phyloP scores from a whole-genome alignment of 768 basidiomycete species.

The Austroboletus eburneus region DNA sequence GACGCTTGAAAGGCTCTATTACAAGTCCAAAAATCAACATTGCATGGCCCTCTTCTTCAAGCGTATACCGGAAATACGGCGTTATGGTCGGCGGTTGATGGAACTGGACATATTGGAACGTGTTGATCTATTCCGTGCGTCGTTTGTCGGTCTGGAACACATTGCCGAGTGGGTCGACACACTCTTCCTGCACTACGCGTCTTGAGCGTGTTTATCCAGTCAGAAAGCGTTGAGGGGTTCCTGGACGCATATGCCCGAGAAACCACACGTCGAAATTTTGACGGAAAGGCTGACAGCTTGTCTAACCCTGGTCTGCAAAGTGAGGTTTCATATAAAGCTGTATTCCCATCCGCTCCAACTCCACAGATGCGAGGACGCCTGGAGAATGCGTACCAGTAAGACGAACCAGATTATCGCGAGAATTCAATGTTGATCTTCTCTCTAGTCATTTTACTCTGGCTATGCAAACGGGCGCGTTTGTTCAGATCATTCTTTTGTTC shows the following conservation, averaged over 20 bases:
- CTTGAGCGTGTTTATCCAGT: conserved; percentile 30
- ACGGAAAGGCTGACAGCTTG: conserved; percentile 35
- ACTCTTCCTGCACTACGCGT: not conserved
- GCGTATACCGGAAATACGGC: conserved; percentile 56
- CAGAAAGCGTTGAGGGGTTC: conserved; percentile 51
- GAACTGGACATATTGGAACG: conserved; percentile 16
- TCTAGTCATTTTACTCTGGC: conserved; percentile 56
- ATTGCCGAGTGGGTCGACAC: conserved; percentile 21
- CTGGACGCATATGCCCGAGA: conserved; percentile 60
- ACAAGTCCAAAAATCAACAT: conserved; percentile 76
- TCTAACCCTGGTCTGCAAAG: conserved; percentile 44
- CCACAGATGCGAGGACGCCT: conserved; percentile 45
- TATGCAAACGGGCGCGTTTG: conserved; percentile 71
- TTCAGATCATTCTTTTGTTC: conserved; percentile 61
- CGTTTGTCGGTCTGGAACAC: conserved; percentile 26
- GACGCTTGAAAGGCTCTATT: conserved; percentile 63
- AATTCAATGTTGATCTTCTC: not conserved
- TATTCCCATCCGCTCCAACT: conserved; percentile 1
- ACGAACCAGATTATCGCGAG: not conserved
- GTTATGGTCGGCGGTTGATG: conserved; percentile 29
- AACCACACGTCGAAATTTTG: conserved; percentile 30
- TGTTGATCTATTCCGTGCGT: conserved; percentile 25
- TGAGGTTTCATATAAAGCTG: conserved; percentile 17
- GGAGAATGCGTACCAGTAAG: conserved; percentile 53
- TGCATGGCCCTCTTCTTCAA: conserved; percentile 54